Evolutionary conservation across 2,329 filamentous ascomycete genomes (phyloP).

Genomic region (Nemania abortiva): DNA sequence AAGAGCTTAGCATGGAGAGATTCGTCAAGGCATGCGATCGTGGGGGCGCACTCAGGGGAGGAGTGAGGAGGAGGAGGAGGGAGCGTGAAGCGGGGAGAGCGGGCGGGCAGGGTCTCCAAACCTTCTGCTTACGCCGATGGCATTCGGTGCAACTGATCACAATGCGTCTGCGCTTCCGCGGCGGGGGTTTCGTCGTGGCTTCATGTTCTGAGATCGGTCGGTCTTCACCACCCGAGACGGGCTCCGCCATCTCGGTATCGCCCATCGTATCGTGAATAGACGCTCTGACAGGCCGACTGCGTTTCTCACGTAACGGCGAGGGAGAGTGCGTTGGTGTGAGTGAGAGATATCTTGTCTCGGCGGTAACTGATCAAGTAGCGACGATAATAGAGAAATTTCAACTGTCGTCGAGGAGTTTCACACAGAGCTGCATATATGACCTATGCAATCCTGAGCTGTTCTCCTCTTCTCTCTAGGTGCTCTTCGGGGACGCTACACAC

Average conservation of each 20-base stretch:
- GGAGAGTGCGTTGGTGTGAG: not conserved
- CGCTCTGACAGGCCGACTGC: constrained; percentile 5
- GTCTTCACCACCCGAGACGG: constrained; percentile 40
- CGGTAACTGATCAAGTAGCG: too few species aligned
- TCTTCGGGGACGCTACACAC: not conserved
- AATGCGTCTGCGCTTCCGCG: constrained; percentile 68
- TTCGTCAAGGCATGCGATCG: constrained; percentile 24
- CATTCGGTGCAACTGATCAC: constrained; percentile 75
- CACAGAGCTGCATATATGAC: not conserved
- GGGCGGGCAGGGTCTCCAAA: constrained; percentile 43
- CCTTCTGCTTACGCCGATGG: constrained; percentile 73
- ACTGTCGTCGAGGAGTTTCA: not conserved
- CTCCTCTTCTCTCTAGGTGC: not conserved
- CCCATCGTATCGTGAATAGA: constrained; percentile 41
- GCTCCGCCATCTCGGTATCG: constrained; percentile 41
- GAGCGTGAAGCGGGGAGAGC: not conserved
- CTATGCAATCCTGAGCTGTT: not conserved
- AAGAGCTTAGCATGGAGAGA: constrained; percentile 24
- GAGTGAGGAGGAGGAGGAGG: not conserved
- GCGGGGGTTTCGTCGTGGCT: constrained; percentile 52
- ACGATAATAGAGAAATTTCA: not conserved
- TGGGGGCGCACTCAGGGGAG: constrained; percentile 14
- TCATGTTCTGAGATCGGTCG: constrained; percentile 28
- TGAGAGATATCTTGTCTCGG: too few species aligned
- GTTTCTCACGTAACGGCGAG: not conserved